Evolutionary conservation across 768 basidiomycete species (phyloP).

Genomic region (Lentinula boryana): DNA sequence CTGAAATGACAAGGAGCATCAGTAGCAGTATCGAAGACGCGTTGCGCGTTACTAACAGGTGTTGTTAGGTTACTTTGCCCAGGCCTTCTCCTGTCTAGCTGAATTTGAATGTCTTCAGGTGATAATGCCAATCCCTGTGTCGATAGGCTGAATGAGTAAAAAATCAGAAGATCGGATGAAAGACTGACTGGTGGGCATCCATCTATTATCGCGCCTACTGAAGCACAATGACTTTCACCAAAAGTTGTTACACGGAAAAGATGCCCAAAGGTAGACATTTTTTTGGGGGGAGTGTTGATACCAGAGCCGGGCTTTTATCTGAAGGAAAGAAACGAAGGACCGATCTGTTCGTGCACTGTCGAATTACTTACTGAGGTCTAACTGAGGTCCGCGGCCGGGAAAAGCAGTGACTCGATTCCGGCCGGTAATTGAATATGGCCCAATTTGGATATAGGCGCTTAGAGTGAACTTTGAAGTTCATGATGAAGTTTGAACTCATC

Average conservation of each 20-base stretch:
- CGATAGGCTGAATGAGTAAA: conserved; percentile 7
- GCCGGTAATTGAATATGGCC: neutral
- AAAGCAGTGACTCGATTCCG: neutral
- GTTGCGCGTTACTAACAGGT: conserved; percentile 51
- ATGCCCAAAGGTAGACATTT: conserved; percentile 91
- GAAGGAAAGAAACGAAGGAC: neutral
- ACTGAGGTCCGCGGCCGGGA: neutral
- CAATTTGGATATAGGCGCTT: neutral
- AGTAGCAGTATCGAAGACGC: neutral
- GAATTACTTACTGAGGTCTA: neutral
- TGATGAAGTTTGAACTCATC: neutral
- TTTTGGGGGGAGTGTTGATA: neutral
- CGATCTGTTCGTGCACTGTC: neutral
- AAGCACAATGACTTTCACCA: conserved; percentile 96
- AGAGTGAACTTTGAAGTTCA: neutral
- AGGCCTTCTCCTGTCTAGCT: conserved; percentile 86
- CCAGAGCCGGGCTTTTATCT: neutral
- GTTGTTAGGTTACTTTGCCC: conserved; percentile 97
- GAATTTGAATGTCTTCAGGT: conserved; percentile 81
- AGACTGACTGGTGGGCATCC: conserved; percentile 87
- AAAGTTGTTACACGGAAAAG: conserved; percentile 95
- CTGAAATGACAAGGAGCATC: conserved; percentile 28
- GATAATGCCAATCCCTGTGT: conserved; percentile 75
- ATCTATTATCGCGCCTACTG: conserved; percentile 96
- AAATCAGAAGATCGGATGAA: conserved; percentile 4